Conservation (phyloP, 306 rosid species). For the Psophocarpus tetragonolobus region DNA sequence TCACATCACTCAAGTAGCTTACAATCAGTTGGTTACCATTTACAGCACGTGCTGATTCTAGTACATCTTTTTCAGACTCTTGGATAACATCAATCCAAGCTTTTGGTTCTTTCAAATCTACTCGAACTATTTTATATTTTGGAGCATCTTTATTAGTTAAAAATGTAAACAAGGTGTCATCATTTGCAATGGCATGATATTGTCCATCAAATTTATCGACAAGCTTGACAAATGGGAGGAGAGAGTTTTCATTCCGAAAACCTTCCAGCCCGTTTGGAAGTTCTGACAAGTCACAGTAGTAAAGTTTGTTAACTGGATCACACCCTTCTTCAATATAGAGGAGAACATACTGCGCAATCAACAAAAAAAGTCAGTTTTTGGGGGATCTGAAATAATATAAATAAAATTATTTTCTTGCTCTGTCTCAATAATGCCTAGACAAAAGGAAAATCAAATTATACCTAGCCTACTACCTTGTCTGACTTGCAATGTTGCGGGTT, state of each 20-base stretch:
- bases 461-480: background rate
- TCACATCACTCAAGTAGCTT: slow-evolving; percentile 91
- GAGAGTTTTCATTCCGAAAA: slow-evolving; percentile 53
- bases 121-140: slow-evolving; percentile 76
- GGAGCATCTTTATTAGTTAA: slow-evolving; percentile 92
- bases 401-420: background rate
- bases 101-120: slow-evolving; percentile 78
- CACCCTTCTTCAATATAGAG: slow-evolving; percentile 70
- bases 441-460: slow-evolving; percentile 21
- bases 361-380: background rate
- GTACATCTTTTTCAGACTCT: slow-evolving; percentile 84
- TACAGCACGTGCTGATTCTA: slow-evolving; percentile 74
- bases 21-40: slow-evolving; percentile 77
- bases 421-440: background rate
- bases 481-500: slow-evolving; percentile 3
- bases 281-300: slow-evolving; percentile 73
- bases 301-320: slow-evolving; percentile 87
- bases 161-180: slow-evolving; percentile 75
- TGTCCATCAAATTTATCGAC: slow-evolving; percentile 75
- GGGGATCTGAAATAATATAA: background rate
- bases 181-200: slow-evolving; percentile 73
- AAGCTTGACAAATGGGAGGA: slow-evolving; percentile 77
- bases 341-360: slow-evolving; percentile 66
- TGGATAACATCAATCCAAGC: slow-evolving; percentile 71
- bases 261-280: slow-evolving; percentile 77